These are phyloP conservation scores for Xylariaceae sp. DNA, from an alignment of 2,329 filamentous ascomycete genomes.

Conservation along the genomic window DNA sequence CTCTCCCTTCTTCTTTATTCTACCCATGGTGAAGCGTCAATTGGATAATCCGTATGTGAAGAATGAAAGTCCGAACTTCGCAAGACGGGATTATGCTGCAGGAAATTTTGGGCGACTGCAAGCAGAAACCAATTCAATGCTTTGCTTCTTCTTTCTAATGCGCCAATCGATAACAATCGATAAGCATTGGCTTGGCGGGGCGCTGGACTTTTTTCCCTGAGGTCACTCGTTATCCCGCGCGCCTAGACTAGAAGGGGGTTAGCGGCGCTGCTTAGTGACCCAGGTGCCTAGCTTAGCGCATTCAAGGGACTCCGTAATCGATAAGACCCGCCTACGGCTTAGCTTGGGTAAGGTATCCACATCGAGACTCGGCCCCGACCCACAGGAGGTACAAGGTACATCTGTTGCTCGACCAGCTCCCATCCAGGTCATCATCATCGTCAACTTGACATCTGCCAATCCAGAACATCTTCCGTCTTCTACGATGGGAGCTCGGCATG, in stretches of 20 bases:
- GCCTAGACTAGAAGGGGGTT: background rate
- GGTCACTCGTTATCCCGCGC: background rate
- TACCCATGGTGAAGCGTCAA: conserved; percentile 50
- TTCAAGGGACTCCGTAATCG: conserved; percentile 7
- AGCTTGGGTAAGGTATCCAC: background rate
- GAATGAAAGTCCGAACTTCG: conserved; percentile 5
- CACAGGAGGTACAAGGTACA: background rate
- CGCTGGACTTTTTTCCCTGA: conserved; percentile 23
- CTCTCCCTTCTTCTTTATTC: conserved; percentile 88
- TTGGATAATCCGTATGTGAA: conserved; percentile 4
- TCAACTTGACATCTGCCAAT: background rate
- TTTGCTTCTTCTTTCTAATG: background rate
- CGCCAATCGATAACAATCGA: conserved; percentile 17
- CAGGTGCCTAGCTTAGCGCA: background rate
- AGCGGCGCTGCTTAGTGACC: background rate
- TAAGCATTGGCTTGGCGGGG: conserved; percentile 20
- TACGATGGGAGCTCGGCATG: conserved; percentile 32
- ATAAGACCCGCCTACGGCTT: background rate
- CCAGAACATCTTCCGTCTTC: conserved; percentile 8
- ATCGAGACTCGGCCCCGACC: background rate
- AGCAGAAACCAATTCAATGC: conserved; percentile 1
- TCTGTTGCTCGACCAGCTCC: background rate
- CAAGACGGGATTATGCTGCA: conserved; percentile 4
- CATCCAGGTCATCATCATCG: background rate
- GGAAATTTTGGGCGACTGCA: conserved; percentile 16